Conservation (phyloP, 768 basidiomycete genomes). For the Leccinum olivaceopallidum region DNA sequence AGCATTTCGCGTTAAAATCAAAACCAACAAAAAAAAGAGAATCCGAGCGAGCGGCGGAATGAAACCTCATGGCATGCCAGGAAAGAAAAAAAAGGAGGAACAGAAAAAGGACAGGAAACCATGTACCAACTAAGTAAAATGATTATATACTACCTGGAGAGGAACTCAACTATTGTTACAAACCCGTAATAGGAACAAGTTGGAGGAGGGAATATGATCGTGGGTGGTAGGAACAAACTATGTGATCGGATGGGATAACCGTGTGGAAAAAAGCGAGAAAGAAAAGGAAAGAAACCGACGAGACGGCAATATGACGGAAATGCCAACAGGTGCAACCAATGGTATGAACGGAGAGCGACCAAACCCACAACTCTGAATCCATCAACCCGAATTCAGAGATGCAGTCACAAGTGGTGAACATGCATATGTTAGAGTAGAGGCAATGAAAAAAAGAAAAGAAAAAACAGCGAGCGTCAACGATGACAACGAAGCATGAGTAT, state of each 20-base stretch:
- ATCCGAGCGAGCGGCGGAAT: background rate
- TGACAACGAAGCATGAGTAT: slow-evolving; percentile 5
- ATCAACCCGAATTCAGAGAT: background rate
- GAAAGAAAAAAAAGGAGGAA: slow-evolving; percentile 2
- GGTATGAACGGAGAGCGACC: no score
- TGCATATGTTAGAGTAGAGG: slow-evolving; percentile 19
- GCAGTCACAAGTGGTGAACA: slow-evolving; percentile 10
- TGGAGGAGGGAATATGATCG: slow-evolving; percentile 19
- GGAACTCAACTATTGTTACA: slow-evolving; percentile 32
- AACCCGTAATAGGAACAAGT: slow-evolving; percentile 31
- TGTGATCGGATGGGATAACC: slow-evolving; percentile 21
- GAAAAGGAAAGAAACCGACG: no score
- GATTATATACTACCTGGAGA: slow-evolving; percentile 30
- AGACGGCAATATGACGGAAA: no score
- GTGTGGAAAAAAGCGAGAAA: background rate
- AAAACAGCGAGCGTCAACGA: slow-evolving; percentile 12
- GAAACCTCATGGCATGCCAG: background rate
- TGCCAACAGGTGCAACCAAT: no score
- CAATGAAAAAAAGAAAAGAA: slow-evolving; percentile 6
- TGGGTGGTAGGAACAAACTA: slow-evolving; percentile 3
- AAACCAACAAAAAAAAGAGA: background rate
- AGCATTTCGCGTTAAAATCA: slow-evolving; percentile 8
- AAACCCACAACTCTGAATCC: no score
- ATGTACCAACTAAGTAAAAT: slow-evolving; percentile 19
- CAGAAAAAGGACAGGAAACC: background rate